Evolutionary conservation across 345 rosid species (phyloP).

Genomic region (Clausena lansium): DNA sequence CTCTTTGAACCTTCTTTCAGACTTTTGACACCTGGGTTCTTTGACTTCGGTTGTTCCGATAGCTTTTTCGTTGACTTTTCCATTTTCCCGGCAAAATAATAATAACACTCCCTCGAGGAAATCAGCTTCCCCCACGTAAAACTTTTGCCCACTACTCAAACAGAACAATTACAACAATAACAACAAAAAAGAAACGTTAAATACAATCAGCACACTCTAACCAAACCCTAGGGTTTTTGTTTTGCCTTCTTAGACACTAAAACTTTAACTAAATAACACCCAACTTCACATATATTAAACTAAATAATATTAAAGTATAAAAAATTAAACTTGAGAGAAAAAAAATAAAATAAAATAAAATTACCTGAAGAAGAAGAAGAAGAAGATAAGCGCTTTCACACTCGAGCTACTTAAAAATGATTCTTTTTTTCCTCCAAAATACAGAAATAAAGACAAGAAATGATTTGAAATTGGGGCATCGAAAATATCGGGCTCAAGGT

Average conservation of each 20-base stretch:
- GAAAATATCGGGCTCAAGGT: neutral
- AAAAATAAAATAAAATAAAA: no score
- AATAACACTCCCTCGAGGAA: slow-evolving; percentile 18
- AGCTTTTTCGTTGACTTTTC: slow-evolving; percentile 24
- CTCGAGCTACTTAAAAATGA: neutral
- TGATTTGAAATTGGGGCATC: neutral
- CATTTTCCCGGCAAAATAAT: slow-evolving; percentile 20
- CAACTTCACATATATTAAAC: slow-evolving; percentile 1
- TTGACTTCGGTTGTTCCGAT: slow-evolving; percentile 8
- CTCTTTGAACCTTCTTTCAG: slow-evolving; percentile 8
- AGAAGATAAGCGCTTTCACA: neutral
- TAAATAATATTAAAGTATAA: neutral
- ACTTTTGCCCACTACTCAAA: neutral
- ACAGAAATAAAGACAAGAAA: neutral
- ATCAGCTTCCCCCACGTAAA: slow-evolving; percentile 7
- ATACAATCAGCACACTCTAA: neutral
- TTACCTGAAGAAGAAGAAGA: slow-evolving; percentile 22
- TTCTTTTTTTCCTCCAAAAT: neutral
- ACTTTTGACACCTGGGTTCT: slow-evolving; percentile 24
- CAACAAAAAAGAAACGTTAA: neutral
- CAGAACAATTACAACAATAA: neutral
- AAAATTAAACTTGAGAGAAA: neutral
- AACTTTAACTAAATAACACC: neutral
- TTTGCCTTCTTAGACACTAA: neutral
- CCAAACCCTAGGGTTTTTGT: neutral